Evolutionary conservation across 306 rosid genomes (phyloP).

Genomic region (Corylus avellana): DNA sequence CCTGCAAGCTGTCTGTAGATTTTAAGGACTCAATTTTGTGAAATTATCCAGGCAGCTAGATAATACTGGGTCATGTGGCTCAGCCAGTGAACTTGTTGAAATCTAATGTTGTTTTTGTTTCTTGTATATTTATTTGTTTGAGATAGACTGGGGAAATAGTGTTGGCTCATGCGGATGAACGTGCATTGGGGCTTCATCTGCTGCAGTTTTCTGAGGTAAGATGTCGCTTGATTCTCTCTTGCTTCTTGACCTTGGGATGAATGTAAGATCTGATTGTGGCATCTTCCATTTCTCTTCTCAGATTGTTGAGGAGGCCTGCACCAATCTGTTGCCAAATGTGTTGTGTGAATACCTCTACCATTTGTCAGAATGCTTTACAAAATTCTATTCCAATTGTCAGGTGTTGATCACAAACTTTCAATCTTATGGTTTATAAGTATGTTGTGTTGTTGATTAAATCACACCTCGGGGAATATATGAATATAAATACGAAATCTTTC

Average conservation of each 20-base stretch:
- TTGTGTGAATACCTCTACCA: conserved; percentile 88
- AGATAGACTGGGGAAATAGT: conserved; percentile 61
- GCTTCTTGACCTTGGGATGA: conserved; percentile 10
- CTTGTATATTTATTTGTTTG: conserved; percentile 17
- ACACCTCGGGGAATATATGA: no score
- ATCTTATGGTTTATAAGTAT: background rate
- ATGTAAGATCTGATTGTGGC: conserved; percentile 1
- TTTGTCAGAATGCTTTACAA: conserved; percentile 75
- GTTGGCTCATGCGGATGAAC: conserved; percentile 79
- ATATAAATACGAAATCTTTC: no score
- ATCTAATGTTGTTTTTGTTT: conserved; percentile 1
- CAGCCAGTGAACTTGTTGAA: conserved; percentile 12
- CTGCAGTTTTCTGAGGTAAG: conserved; percentile 90
- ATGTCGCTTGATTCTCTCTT: conserved; percentile 13
- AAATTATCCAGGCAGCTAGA: background rate
- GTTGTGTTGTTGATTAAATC: no score
- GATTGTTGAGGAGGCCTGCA: conserved; percentile 92
- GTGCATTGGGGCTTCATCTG: conserved; percentile 80
- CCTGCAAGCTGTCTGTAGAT: background rate
- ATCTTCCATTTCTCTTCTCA: conserved; percentile 33
- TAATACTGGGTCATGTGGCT: background rate
- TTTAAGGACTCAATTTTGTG: background rate
- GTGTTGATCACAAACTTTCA: conserved; percentile 38
- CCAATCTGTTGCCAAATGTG: conserved; percentile 77
- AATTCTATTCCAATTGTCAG: conserved; percentile 87